These are phyloP conservation scores for Capsicum baccatum DNA, from an alignment of 257 asterid genomes.

Conservation along the genomic window DNA sequence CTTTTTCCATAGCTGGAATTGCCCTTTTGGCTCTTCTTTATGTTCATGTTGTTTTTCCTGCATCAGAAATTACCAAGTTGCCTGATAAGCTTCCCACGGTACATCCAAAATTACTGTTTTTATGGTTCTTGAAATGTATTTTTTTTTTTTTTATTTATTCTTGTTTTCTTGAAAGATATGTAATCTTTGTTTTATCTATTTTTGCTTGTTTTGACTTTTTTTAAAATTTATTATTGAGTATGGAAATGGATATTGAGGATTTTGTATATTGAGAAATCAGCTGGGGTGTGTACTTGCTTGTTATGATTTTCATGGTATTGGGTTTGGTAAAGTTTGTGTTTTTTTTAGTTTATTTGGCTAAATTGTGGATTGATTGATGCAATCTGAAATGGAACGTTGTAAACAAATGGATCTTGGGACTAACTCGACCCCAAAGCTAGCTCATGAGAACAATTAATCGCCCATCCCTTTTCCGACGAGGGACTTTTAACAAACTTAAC, in stretches of 20 bases:
- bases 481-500: not conserved
- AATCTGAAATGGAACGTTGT: not conserved
- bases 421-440: no score
- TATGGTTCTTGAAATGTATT: not conserved
- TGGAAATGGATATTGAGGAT: conserved; percentile 20
- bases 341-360: not conserved
- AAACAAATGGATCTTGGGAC: no score
- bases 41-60: conserved; percentile 45
- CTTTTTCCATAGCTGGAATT: conserved; percentile 62
- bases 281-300: not conserved
- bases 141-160: not conserved
- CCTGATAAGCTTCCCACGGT: conserved; percentile 65
- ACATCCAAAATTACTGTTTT: not conserved
- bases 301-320: not conserved
- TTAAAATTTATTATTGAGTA: not conserved
- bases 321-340: conserved; percentile 5
- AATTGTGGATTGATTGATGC: not conserved
- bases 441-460: no score
- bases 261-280: conserved; percentile 1
- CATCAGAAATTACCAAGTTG: conserved; percentile 51
- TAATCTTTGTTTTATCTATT: not conserved
- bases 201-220: not conserved
- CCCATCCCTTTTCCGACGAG: no score
- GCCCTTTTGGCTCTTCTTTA: conserved; percentile 65
- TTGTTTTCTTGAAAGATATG: not conserved